These are phyloP conservation scores for Talaromyces sp. DNA, from an alignment of 2,329 filamentous ascomycete genomes.

Conservation along the genomic window DNA sequence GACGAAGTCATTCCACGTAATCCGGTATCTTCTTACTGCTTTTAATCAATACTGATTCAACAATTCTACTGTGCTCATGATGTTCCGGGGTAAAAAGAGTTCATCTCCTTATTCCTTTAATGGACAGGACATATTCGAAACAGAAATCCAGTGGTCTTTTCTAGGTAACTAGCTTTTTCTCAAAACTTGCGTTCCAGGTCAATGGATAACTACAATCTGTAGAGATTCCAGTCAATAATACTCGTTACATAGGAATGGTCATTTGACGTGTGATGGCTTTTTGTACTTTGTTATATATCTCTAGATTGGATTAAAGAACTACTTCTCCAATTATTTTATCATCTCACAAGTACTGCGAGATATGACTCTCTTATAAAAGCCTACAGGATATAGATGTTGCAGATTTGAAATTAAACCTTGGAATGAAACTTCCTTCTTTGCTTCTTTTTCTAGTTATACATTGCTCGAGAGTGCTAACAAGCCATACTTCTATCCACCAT, in stretches of 20 bases:
- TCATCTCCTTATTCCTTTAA: neutral
- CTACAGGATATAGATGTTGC: neutral
- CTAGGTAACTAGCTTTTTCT: neutral
- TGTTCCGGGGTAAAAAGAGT: no score
- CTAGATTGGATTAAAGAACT: neutral
- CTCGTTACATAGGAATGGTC: neutral
- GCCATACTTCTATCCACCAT: neutral
- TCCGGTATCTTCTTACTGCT: neutral
- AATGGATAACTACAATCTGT: neutral
- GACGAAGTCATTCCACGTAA: neutral
- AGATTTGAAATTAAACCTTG: neutral
- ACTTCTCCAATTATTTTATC: no score
- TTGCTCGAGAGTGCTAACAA: neutral
- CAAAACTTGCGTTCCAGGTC: neutral
- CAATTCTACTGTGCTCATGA: neutral
- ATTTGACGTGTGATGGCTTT: neutral
- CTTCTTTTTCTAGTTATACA: neutral
- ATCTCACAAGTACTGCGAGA: no score
- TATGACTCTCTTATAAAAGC: neutral
- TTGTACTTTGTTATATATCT: neutral
- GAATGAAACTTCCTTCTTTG: neutral
- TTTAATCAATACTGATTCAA: neutral
- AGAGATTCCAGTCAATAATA: neutral
- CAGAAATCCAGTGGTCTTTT: neutral
- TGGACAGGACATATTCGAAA: neutral